Evolutionary conservation across 2,329 filamentous ascomycete species (phyloP).

Genomic region (Apiospora rasikravindrae): DNA sequence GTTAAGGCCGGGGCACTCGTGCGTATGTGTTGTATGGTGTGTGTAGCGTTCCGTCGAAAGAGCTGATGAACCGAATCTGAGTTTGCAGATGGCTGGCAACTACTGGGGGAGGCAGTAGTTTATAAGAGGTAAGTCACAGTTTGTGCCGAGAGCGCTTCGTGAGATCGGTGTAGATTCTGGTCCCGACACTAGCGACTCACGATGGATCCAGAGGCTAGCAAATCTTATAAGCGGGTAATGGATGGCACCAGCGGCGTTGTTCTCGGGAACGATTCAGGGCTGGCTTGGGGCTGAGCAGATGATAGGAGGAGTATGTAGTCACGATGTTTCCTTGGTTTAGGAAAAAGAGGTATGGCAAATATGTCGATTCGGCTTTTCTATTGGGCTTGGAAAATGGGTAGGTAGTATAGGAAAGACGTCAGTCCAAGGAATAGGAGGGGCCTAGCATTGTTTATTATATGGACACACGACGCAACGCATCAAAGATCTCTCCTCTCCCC

Average conservation of each 20-base stretch:
- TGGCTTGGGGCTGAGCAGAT: constrained; percentile 3
- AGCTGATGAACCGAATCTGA: constrained; percentile 11
- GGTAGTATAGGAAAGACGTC: not conserved
- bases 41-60: not conserved
- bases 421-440: constrained; percentile 12
- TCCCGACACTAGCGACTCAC: constrained; percentile 18
- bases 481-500: not conserved
- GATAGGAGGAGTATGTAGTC: not conserved
- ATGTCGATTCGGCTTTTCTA: not conserved
- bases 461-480: constrained; percentile 16
- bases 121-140: not conserved
- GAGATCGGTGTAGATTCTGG: constrained; percentile 16
- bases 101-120: not conserved
- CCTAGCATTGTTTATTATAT: constrained; percentile 16
- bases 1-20: not conserved
- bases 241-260: constrained; percentile 14
- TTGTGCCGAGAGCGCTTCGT: constrained; percentile 15
- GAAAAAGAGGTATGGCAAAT: not conserved
- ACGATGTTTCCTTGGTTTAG: not conserved
- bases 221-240: constrained; percentile 17
- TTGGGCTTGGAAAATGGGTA: not conserved
- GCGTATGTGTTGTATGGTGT: not conserved
- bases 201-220: constrained; percentile 18
- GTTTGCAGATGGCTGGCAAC: constrained; percentile 1
- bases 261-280: constrained; percentile 13